These are phyloP conservation scores for Xylaria curta DNA, from an alignment of 495 filamentous ascomycete species.

Conservation along the genomic window DNA sequence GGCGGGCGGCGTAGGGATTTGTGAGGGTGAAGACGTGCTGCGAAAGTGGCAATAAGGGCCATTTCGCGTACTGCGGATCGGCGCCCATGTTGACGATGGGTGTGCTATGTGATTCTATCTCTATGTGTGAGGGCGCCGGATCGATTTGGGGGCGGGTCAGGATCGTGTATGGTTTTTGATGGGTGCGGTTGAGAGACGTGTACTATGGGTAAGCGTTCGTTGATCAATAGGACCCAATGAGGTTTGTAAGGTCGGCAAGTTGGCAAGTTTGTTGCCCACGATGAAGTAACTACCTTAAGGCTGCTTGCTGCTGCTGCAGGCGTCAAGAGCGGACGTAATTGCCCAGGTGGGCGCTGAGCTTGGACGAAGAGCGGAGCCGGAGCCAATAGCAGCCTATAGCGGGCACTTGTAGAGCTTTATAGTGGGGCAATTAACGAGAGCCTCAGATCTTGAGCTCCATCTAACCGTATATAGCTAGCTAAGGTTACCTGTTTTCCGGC, in stretches of 20 bases:
- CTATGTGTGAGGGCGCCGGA: not conserved
- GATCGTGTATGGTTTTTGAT: not conserved
- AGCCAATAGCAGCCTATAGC: constrained; percentile 32
- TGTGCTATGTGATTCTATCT: not conserved
- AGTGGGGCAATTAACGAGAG: not conserved
- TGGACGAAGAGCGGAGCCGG: not conserved
- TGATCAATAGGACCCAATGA: not conserved
- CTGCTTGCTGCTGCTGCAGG: constrained; percentile 30
- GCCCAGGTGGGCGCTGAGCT: constrained; percentile 15
- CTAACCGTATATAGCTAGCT: not conserved
- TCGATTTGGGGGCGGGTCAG: not conserved
- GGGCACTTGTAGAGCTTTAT: constrained; percentile 22
- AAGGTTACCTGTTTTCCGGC: too few relatives aligned
- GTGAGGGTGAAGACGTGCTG: constrained; percentile 98
- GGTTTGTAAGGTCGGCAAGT: not conserved
- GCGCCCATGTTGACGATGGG: constrained; percentile 72
- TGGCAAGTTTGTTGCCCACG: not conserved
- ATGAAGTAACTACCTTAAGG: not conserved
- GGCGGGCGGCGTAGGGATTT: constrained; percentile 76
- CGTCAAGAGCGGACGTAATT: constrained; percentile 40
- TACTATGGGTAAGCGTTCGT: not conserved
- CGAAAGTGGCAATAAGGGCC: constrained; percentile 87
- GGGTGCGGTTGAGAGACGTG: not conserved
- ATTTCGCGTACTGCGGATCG: constrained; percentile 96
- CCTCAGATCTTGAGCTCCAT: not conserved